phyloP scores from a whole-genome alignment of 768 basidiomycete species.

The Tylopilus vinaceipallidus region DNA sequence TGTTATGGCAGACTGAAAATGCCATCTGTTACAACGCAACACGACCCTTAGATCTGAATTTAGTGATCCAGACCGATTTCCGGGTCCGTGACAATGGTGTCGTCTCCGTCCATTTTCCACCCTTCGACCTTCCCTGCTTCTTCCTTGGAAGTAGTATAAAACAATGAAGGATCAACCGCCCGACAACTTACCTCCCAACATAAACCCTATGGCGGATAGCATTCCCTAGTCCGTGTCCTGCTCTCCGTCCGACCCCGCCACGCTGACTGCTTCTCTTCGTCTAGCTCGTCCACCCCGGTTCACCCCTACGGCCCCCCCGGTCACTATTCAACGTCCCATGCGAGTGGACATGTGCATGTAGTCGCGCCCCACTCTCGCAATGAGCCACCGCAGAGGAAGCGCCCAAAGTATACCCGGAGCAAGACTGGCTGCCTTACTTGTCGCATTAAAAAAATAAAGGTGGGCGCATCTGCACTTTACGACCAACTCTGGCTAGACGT shows the following conservation, averaged over 20 bases:
- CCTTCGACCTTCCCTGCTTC: conserved; percentile 34
- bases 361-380: conserved; percentile 46
- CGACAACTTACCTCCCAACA: conserved; percentile 38
- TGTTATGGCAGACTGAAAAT: conserved; percentile 39
- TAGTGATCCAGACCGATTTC: conserved; percentile 51
- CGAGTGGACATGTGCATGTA: conserved; percentile 42
- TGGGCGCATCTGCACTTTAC: conserved; percentile 33
- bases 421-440: conserved; percentile 95
- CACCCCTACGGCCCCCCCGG: conserved; percentile 41
- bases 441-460: conserved; percentile 94
- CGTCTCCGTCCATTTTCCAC: conserved; percentile 39
- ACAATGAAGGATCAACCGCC: conserved; percentile 42
- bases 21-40: conserved; percentile 48
- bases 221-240: conserved; percentile 51
- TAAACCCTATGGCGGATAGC: conserved; percentile 47
- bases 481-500: background rate
- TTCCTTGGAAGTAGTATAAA: conserved; percentile 45
- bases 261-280: conserved; percentile 21
- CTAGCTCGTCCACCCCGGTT: conserved; percentile 37
- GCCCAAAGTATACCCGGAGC: conserved; percentile 91
- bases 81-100: conserved; percentile 41
- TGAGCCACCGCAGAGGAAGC: conserved; percentile 63
- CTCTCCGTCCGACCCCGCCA: conserved; percentile 4
- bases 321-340: conserved; percentile 38
- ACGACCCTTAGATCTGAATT: conserved; percentile 75